Percentiles rank a stretch among this genome's conserved stretches.
These are phyloP conservation scores for Lachnellula occidentalis DNA, from an alignment of 2,329 filamentous ascomycete species.

Conservation along the genomic window DNA sequence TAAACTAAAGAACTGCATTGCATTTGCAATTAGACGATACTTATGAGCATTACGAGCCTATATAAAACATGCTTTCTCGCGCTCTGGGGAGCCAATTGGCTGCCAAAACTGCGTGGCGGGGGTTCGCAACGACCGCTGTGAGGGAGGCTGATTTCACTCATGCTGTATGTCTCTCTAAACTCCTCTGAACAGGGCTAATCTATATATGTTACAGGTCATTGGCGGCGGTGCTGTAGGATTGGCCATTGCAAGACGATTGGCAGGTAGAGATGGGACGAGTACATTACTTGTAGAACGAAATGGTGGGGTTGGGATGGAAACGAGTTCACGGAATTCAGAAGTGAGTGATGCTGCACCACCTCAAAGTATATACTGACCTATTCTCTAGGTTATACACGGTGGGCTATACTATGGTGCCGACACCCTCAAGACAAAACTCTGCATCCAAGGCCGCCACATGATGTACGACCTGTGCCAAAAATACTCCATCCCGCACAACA, in stretches of 20 bases:
- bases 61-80: conserved; percentile 10
- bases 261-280: conserved; percentile 52
- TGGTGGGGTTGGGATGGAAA: conserved; percentile 60
- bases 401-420: conserved; percentile 64
- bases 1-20: too few species aligned
- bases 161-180: conserved; percentile 23
- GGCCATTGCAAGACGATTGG: conserved; percentile 58
- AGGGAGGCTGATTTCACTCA: conserved; percentile 30
- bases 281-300: conserved; percentile 65
- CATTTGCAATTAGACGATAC: too few species aligned
- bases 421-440: conserved; percentile 78
- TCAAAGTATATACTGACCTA: not conserved
- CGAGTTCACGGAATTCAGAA: conserved; percentile 67
- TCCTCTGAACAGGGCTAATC: not conserved
- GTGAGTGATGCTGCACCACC: conserved; percentile 9
- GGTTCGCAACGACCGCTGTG: conserved; percentile 22
- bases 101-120: conserved; percentile 8
- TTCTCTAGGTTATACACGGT: conserved; percentile 77
- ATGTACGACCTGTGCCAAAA: conserved; percentile 72
- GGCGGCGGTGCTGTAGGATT: conserved; percentile 66
- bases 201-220: conserved; percentile 33
- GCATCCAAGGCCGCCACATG: conserved; percentile 68
- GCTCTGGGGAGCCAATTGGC: conserved; percentile 12
- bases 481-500: conserved; percentile 63
- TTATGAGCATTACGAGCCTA: not conserved